Evolutionary conservation across 441 rosid genomes (phyloP).

Genomic region (Biscutella laevigata): DNA sequence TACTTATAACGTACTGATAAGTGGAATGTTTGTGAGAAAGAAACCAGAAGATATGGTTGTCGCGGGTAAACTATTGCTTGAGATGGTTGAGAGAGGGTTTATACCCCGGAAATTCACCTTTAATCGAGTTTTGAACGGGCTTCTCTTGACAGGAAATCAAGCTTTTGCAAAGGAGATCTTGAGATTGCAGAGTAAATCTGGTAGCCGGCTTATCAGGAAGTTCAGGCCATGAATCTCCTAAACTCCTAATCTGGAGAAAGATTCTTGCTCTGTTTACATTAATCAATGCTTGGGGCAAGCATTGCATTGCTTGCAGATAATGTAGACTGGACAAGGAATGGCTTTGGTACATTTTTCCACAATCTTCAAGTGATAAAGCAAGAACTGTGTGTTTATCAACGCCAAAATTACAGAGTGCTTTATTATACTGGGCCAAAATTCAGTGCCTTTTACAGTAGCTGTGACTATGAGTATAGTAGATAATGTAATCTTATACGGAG

Average conservation of each 20-base stretch:
- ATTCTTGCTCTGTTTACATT: not conserved
- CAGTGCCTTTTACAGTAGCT: conserved; percentile 17
- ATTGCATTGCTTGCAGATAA: not conserved
- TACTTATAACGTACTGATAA: conserved; percentile 66
- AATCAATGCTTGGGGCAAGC: not conserved
- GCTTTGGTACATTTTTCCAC: not conserved
- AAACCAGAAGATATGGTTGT: conserved; percentile 57
- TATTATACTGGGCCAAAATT: conserved; percentile 21
- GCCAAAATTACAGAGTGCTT: conserved; percentile 1
- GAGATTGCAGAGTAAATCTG: conserved; percentile 58
- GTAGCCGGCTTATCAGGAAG: conserved; percentile 46
- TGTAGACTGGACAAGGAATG: not conserved
- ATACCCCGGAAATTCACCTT: conserved; percentile 64
- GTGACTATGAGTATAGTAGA: conserved; percentile 1
- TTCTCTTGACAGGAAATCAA: conserved; percentile 77
- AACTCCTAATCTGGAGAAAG: not conserved
- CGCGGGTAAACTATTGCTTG: conserved; percentile 72
- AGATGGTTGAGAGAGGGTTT: conserved; percentile 93
- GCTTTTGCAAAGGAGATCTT: conserved; percentile 61
- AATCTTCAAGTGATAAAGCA: conserved; percentile 1
- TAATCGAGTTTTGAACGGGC: conserved; percentile 73
- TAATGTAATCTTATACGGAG: conserved; percentile 8
- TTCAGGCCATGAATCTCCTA: conserved; percentile 41
- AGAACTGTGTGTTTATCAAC: not conserved
- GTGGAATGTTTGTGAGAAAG: conserved; percentile 79